phyloP scores from a whole-genome alignment of 352 stramenopile genomes.

The Phytophthora ohioensis region DNA sequence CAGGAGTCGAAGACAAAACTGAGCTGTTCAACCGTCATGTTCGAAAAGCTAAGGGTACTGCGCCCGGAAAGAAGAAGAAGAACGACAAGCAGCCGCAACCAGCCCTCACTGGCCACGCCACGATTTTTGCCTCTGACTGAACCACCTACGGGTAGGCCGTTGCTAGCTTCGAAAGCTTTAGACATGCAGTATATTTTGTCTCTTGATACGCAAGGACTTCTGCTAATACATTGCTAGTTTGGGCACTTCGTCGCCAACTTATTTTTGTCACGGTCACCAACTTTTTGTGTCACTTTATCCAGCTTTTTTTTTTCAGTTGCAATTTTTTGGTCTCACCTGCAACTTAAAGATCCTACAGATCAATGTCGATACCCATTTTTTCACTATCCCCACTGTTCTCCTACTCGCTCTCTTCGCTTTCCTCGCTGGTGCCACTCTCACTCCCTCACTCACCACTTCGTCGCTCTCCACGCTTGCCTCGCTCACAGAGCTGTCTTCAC shows the following conservation, averaged over 20 bases:
- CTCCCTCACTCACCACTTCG: neutral
- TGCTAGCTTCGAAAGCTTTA: neutral
- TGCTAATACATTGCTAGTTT: too few species aligned
- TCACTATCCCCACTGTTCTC: neutral
- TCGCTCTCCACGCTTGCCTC: neutral
- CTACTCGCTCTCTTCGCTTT: neutral
- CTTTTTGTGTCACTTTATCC: neutral
- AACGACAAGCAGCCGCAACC: too few species aligned
- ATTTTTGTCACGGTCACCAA: neutral
- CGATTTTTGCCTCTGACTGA: neutral
- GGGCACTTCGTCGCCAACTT: neutral
- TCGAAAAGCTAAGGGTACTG: slow-evolving; percentile 1
- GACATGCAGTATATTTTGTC: neutral
- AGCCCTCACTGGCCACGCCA: neutral
- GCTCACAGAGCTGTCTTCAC: neutral
- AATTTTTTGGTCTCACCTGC: too few species aligned
- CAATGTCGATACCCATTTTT: neutral
- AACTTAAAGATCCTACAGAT: neutral
- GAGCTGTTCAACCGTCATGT: slow-evolving; percentile 8
- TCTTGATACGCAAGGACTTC: neutral
- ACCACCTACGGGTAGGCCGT: neutral
- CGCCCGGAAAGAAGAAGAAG: neutral
- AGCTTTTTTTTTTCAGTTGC: neutral
- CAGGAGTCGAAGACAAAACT: slow-evolving; percentile 2
- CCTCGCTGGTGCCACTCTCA: neutral